Conservation (phyloP, 768 basidiomycete genomes). For the Tylopilus plumbeoviolaceoides region DNA sequence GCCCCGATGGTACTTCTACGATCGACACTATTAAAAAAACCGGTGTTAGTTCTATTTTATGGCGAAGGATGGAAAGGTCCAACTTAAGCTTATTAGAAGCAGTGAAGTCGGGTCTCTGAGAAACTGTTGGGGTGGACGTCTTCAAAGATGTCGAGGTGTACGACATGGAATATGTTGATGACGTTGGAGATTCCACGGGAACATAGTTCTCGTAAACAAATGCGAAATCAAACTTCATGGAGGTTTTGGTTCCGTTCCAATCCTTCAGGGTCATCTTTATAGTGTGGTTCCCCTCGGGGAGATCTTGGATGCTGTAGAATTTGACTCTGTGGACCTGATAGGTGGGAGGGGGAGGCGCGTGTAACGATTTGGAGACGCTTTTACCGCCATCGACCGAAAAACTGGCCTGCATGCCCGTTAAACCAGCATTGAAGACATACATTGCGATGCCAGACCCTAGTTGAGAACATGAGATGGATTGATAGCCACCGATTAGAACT, state of each 20-base stretch:
- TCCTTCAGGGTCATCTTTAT: slow-evolving; percentile 21
- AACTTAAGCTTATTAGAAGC: slow-evolving; percentile 12
- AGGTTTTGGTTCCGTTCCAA: slow-evolving; percentile 14
- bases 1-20: slow-evolving; percentile 14
- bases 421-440: slow-evolving; percentile 23
- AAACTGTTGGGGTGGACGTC: not conserved
- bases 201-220: slow-evolving; percentile 16
- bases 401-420: slow-evolving; percentile 18
- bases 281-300: slow-evolving; percentile 14
- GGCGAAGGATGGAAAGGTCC: not conserved
- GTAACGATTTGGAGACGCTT: not conserved
- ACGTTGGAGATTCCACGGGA: slow-evolving; percentile 8
- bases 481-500: not conserved
- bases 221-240: slow-evolving; percentile 28
- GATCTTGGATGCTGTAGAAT: slow-evolving; percentile 15
- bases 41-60: not conserved
- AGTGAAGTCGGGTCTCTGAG: not conserved
- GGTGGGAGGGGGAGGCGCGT: slow-evolving; percentile 5
- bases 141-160: not conserved
- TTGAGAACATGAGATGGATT: not conserved
- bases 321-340: slow-evolving; percentile 8
- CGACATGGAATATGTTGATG: not conserved
- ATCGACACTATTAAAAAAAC: slow-evolving; percentile 6
- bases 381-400: slow-evolving; percentile 17
- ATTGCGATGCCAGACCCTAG: slow-evolving; percentile 25